phyloP scores from a whole-genome alignment of 1,139 yeast species.

The Blastobotrys elegans region DNA sequence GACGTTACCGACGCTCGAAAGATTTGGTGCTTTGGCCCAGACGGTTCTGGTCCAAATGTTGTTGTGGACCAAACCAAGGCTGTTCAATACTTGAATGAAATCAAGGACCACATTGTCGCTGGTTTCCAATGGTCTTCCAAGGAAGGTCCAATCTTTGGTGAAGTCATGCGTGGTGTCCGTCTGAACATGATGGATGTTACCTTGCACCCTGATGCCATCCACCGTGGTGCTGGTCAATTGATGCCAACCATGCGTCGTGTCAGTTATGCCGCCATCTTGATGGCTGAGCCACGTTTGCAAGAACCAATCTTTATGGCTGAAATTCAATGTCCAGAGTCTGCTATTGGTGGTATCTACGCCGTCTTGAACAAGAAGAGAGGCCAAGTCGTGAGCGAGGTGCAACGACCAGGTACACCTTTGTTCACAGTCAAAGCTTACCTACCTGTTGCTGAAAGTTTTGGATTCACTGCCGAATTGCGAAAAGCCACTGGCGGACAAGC shows the following conservation, averaged over 20 bases:
- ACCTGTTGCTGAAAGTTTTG: constrained; percentile 99
- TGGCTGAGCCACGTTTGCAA: constrained; percentile 98
- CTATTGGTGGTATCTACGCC: constrained; percentile 99
- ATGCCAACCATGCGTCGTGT: constrained; percentile 99
- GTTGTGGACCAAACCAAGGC: constrained; percentile 99
- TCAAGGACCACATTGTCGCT: constrained; percentile 99
- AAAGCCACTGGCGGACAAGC: constrained; percentile 99
- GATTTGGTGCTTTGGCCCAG: constrained; percentile 99
- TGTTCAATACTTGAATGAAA: constrained; percentile 97
- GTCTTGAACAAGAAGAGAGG: constrained; percentile 99
- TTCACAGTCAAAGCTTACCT: constrained; percentile 98
- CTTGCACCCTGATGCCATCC: constrained; percentile 99
- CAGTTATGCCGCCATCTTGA: constrained; percentile 95
- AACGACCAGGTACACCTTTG: constrained; percentile 99
- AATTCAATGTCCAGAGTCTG: constrained; percentile 99
- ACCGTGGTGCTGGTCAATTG: constrained; percentile 99
- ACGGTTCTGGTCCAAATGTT: constrained; percentile 97
- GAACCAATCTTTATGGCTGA: constrained; percentile 99
- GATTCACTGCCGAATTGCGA: constrained; percentile 99
- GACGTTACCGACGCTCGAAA: constrained; percentile 99
- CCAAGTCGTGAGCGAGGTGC: constrained; percentile 98
- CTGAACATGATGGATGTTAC: constrained; percentile 98
- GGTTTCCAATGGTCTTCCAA: constrained; percentile 99
- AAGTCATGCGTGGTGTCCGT: constrained; percentile 92
- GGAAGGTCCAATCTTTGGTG: constrained; percentile 99